phyloP scores from a whole-genome alignment of 352 stramenopile genomes.

The Hyphochytrium catenoides region DNA sequence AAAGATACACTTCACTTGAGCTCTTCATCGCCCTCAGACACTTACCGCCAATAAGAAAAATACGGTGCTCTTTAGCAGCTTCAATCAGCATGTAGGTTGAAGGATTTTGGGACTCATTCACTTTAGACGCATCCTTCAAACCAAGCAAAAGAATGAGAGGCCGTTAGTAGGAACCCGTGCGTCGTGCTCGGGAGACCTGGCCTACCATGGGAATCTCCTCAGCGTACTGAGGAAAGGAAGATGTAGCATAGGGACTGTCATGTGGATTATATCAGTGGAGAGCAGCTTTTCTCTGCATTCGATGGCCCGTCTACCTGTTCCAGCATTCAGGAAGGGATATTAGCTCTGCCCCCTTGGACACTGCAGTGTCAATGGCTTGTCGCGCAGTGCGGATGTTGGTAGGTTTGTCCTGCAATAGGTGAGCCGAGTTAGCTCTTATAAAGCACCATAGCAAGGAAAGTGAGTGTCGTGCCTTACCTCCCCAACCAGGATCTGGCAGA shows the following conservation, averaged over 20 bases:
- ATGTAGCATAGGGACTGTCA: slow-evolving; percentile 92
- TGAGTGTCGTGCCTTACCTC: slow-evolving; percentile 42
- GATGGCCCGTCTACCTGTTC: slow-evolving; percentile 51
- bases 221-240: slow-evolving; percentile 89
- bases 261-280: slow-evolving; percentile 38
- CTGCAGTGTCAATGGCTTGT: slow-evolving; percentile 30
- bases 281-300: slow-evolving; percentile 12
- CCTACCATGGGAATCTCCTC: slow-evolving; percentile 69
- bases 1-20: slow-evolving; percentile 3
- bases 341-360: slow-evolving; percentile 46
- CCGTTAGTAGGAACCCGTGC: slow-evolving; percentile 9
- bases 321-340: slow-evolving; percentile 83
- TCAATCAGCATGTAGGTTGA: slow-evolving; percentile 66
- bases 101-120: slow-evolving; percentile 34
- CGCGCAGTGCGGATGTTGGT: slow-evolving; percentile 52
- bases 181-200: slow-evolving; percentile 1
- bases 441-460: slow-evolving; percentile 15
- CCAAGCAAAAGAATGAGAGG: slow-evolving; percentile 17
- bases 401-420: slow-evolving; percentile 47
- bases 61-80: slow-evolving; percentile 56
- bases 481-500: slow-evolving; percentile 85
- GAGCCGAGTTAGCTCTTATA: too few relatives aligned
- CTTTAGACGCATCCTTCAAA: slow-evolving; percentile 13
- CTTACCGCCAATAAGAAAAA: slow-evolving; percentile 11
- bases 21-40: slow-evolving; percentile 4